Evolutionary conservation across 164 flowering plant species (phyloP), one percentile per base, ranked within the genome.

Genomic region (Dillenia turbinata): DNA sequence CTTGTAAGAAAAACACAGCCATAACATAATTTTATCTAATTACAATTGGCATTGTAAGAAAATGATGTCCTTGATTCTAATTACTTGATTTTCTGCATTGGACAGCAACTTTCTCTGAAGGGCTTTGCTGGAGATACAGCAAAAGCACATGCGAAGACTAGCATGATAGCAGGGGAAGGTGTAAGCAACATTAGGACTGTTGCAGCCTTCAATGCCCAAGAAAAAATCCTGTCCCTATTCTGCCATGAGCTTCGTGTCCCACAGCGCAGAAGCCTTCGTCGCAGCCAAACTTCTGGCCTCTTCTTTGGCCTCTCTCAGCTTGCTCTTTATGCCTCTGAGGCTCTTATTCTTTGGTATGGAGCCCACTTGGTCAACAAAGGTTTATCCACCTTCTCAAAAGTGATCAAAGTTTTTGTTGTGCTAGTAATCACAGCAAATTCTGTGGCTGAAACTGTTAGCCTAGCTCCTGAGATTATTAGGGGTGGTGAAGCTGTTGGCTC

Each of bases 61-160:
- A 26, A 26, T 26, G 33, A 26, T 26, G 33, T 26, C 33, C 33
- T 26, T 26, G 33, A 26, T 26, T 26, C 33, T 26, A 26, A 26
- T 26, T 26, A 26, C 5, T 26, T 26, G 22, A 17, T 19, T 59
- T 54, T 64, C 26, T 61, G 49, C 51, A 49, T 69, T 49, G 11
- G 50, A 49, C 92, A 91, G 97, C 97, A 95, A 92, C 83, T 92
- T 6, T 89, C 97, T 52, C 77, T 92, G 60, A 95, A 95, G 68
- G 99, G 99, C 3, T 95, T 95, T 71, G 97, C 99, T 9, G 97
- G 99, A 47, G 99, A 95, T 79, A 92, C 96, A 5, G 99, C 97
- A 10, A 91, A 92, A 75, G 99, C 97, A 1, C 99, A 92, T 69
- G 99, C 97, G 6, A 92, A 90, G 73, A 85, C 97, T 2, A 92